Evolutionary conservation across 2,329 filamentous ascomycete genomes (phyloP).

Genomic region (Aspergillus udagawae): DNA sequence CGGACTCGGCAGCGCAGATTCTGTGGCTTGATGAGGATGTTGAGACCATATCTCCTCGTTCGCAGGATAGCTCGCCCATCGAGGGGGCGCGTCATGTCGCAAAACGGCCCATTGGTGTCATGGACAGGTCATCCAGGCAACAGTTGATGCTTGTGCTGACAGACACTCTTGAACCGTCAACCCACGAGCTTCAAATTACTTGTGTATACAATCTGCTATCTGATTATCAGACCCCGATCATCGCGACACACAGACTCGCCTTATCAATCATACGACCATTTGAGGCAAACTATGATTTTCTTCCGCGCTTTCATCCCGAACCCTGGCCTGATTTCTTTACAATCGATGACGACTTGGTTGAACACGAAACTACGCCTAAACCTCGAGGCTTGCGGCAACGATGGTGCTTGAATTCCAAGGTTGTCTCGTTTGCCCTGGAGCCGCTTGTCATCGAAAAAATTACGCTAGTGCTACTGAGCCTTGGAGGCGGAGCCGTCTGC

Average conservation of each 20-base stretch:
- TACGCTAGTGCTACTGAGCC: constrained; percentile 57
- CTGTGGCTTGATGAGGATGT: constrained; percentile 43
- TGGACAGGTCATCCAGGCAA: constrained; percentile 29
- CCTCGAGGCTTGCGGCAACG: constrained; percentile 68
- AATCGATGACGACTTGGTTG: constrained; percentile 43
- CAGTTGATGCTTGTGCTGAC: constrained; percentile 46
- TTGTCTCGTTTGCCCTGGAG: constrained; percentile 72
- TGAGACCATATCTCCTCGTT: constrained; percentile 14
- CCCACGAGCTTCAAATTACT: constrained; percentile 68
- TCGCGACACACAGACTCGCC: constrained; percentile 65
- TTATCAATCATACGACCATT: constrained; percentile 78
- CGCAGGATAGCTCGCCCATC: constrained; percentile 22
- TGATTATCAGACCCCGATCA: constrained; percentile 75
- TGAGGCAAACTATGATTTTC: constrained; percentile 84
- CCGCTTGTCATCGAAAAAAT: constrained; percentile 60
- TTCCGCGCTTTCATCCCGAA: constrained; percentile 70
- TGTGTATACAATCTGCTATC: constrained; percentile 74
- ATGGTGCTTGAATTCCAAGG: constrained; percentile 70
- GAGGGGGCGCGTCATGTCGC: constrained; percentile 28
- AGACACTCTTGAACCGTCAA: constrained; percentile 49
- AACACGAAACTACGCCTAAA: constrained; percentile 22
- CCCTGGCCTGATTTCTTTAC: constrained; percentile 87
- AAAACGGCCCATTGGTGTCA: constrained; percentile 31
- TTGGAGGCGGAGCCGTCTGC: constrained; percentile 62
- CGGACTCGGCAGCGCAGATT: constrained; percentile 44